These are phyloP conservation scores for Pythium dissotocum DNA, from an alignment of 352 stramenopile species.

Conservation along the genomic window DNA sequence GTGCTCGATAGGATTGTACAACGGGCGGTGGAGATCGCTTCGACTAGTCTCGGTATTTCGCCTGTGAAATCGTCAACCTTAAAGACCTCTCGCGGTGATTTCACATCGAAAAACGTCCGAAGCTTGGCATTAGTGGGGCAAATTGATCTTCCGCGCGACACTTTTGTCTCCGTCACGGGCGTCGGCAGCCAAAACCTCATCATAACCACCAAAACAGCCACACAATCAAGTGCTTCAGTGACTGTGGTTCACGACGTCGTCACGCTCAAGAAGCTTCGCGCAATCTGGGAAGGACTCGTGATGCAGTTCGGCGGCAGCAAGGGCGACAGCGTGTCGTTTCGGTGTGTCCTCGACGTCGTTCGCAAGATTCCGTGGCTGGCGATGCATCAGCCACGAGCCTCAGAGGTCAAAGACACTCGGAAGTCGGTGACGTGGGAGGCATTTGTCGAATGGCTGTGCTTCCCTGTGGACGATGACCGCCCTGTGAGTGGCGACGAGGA, in stretches of 20 bases:
- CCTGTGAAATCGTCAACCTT: background rate
- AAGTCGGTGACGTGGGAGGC: background rate
- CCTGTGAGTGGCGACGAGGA: background rate
- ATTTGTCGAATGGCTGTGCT: conserved; percentile 14
- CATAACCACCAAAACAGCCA: background rate
- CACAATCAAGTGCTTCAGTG: background rate
- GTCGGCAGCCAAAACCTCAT: background rate
- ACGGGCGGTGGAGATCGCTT: background rate
- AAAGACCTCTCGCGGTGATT: no score
- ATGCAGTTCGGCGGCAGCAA: conserved; percentile 10
- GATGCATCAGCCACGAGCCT: background rate
- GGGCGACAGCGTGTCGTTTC: background rate
- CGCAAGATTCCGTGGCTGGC: conserved; percentile 5
- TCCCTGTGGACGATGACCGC: background rate
- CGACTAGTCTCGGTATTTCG: background rate
- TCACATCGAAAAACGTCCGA: background rate
- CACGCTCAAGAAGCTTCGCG: conserved; percentile 9
- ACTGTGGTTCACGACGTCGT: background rate
- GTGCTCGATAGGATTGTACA: background rate
- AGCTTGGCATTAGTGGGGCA: background rate
- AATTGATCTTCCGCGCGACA: background rate
- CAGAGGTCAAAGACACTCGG: no score
- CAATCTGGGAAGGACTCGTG: conserved; percentile 12
- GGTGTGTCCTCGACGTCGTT: background rate
- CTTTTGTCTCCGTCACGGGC: background rate